A percentile compares a stretch with the other conserved stretches of the same genome.
These are phyloP conservation scores for Cyclostephanos tholiformis DNA, from an alignment of 108 stramenopile genomes.

Conservation along the genomic window DNA sequence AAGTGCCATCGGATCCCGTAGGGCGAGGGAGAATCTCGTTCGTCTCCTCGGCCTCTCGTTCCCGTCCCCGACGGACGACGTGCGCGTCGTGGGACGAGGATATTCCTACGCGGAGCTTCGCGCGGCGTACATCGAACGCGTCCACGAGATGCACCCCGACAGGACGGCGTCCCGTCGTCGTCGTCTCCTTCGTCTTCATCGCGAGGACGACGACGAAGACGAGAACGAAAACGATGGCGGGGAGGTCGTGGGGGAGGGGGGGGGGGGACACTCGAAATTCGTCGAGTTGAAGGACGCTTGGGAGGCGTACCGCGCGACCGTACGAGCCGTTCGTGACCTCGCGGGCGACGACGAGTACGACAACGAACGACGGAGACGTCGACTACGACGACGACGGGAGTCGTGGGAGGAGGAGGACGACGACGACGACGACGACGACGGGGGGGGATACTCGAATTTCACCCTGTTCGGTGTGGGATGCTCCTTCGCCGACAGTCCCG, in stretches of 20 bases:
- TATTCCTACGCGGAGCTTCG: slow-evolving; percentile 61
- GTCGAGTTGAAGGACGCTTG: slow-evolving; percentile 71
- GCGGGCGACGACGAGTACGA: not conserved
- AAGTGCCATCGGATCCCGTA: slow-evolving; percentile 23
- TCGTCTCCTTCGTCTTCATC: too few species aligned
- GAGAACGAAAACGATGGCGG: too few species aligned
- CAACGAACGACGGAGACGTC: not conserved
- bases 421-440: not conserved
- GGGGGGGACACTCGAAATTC: slow-evolving; percentile 43
- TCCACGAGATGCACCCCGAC: slow-evolving; percentile 80
- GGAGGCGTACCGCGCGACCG: slow-evolving; percentile 64
- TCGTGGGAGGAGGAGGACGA: slow-evolving; percentile 17
- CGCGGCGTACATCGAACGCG: slow-evolving; percentile 57
- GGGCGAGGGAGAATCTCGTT: slow-evolving; percentile 38
- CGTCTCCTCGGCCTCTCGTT: slow-evolving; percentile 38
- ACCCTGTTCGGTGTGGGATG: slow-evolving; percentile 89
- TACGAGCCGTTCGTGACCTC: not conserved
- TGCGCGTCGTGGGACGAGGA: not conserved
- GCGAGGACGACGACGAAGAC: too few species aligned
- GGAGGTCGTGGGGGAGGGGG: slow-evolving; percentile 1
- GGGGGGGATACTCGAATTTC: slow-evolving; percentile 62
- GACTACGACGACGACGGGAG: slow-evolving; percentile 17
- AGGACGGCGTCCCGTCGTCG: slow-evolving; percentile 27
- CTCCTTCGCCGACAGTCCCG: slow-evolving; percentile 74
- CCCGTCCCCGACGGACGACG: not conserved